Evolutionary conservation across 331 rosid genomes (phyloP).

Genomic region (Dryas integrifolia): DNA sequence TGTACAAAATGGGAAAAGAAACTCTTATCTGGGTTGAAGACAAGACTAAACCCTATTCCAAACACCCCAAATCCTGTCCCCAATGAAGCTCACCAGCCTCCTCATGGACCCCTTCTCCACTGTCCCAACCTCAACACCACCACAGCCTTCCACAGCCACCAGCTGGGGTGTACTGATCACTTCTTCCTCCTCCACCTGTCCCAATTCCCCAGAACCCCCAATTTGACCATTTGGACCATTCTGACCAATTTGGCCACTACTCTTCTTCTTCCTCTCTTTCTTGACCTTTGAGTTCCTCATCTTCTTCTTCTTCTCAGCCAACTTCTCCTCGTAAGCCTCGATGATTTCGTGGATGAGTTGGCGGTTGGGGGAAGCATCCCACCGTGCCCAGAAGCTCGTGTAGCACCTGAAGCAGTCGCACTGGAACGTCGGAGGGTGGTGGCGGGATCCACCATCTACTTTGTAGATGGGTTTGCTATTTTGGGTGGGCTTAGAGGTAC

Average conservation of each 20-base stretch:
- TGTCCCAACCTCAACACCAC: slow-evolving; percentile 14
- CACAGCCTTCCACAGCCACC: slow-evolving; percentile 12
- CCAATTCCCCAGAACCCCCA: not conserved
- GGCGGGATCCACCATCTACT: not conserved
- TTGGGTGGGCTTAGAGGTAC: too few species aligned
- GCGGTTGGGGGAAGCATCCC: slow-evolving; percentile 49
- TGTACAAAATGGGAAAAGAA: not conserved
- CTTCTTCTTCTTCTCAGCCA: slow-evolving; percentile 23
- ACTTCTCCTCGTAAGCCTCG: slow-evolving; percentile 45
- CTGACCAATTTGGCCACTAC: not conserved
- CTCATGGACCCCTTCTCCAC: slow-evolving; percentile 20
- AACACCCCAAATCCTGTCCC: slow-evolving; percentile 32
- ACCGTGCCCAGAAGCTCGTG: slow-evolving; percentile 44
- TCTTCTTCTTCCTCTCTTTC: slow-evolving; percentile 30
- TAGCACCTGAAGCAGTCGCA: slow-evolving; percentile 50
- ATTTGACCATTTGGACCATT: not conserved
- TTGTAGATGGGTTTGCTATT: too few species aligned
- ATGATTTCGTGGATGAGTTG: slow-evolving; percentile 42
- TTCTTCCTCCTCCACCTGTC: not conserved
- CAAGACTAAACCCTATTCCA: slow-evolving; percentile 29
- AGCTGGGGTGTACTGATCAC: not conserved
- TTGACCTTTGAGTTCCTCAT: slow-evolving; percentile 16
- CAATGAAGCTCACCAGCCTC: slow-evolving; percentile 32
- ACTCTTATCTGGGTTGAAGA: slow-evolving; percentile 7
- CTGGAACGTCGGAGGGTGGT: slow-evolving; percentile 7